phyloP scores from a whole-genome alignment of 1,284 basidiomycete genomes.

The Puccinia horiana region DNA sequence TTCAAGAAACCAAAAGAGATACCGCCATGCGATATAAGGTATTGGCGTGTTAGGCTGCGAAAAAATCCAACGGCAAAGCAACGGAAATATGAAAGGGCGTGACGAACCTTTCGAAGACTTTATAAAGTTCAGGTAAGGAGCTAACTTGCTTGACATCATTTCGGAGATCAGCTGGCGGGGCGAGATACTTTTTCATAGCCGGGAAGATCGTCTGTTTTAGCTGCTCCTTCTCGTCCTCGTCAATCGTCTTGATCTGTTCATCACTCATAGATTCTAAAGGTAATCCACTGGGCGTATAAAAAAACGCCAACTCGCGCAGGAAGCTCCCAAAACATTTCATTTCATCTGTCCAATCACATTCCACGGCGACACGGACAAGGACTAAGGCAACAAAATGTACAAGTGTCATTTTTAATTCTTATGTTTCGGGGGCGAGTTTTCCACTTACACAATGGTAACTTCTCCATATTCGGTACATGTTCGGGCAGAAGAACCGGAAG shows the following conservation, averaged over 20 bases:
- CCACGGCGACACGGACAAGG: conserved; percentile 56
- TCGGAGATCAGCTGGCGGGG: conserved; percentile 9
- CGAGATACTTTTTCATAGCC: conserved; percentile 39
- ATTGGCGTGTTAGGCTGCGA: not conserved
- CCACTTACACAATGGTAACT: conserved; percentile 69
- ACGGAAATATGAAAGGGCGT: not conserved
- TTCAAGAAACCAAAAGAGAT: not conserved
- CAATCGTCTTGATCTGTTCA: not conserved
- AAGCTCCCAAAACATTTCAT: conserved; percentile 80
- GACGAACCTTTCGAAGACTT: conserved; percentile 48
- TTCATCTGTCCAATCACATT: conserved; percentile 88
- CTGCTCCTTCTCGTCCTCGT: conserved; percentile 26
- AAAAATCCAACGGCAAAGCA: not conserved
- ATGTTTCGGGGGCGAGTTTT: conserved; percentile 1
- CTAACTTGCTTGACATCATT: conserved; percentile 16
- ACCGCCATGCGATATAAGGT: not conserved
- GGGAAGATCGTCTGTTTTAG: conserved; percentile 36
- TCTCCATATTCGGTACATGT: conserved; percentile 81
- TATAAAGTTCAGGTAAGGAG: conserved; percentile 43
- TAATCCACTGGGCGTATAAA: conserved; percentile 70
- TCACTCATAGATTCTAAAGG: conserved; percentile 6
- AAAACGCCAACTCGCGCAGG: conserved; percentile 83
- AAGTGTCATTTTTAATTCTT: conserved; percentile 49
- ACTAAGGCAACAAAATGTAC: conserved; percentile 49
- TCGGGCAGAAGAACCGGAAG: conserved; percentile 80